These are phyloP conservation scores for Fusarium transvaalense DNA, from an alignment of 2,329 filamentous ascomycete species.

Conservation along the genomic window DNA sequence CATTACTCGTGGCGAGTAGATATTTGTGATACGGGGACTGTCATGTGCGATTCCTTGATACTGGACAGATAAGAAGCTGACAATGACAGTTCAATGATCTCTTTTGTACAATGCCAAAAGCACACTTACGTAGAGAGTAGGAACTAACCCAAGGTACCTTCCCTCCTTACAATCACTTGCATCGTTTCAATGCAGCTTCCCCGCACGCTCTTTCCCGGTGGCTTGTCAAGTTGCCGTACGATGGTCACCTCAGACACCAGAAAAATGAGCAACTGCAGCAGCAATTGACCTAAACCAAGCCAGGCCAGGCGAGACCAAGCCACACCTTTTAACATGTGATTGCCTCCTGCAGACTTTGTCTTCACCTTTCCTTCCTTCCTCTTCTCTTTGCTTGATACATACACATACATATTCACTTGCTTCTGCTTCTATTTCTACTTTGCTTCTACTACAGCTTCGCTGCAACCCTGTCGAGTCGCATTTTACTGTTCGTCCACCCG, in stretches of 20 bases:
- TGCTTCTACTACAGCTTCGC: constrained; percentile 5
- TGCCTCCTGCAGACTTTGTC: constrained; percentile 18
- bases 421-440: constrained; percentile 2
- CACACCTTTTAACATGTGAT: constrained; percentile 45
- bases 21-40: too few relatives aligned
- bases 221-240: constrained; percentile 30
- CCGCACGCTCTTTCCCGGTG: constrained; percentile 29
- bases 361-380: background rate
- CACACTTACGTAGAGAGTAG: background rate
- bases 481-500: constrained; percentile 5
- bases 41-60: too few relatives aligned
- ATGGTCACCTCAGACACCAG: constrained; percentile 19
- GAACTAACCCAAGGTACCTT: background rate
- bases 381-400: constrained; percentile 5
- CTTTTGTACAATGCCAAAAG: background rate
- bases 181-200: constrained; percentile 27
- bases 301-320: constrained; percentile 1
- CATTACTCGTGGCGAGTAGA: too few relatives aligned
- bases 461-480: constrained; percentile 26
- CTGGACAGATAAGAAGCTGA: background rate
- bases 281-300: constrained; percentile 19
- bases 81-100: background rate
- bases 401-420: background rate
- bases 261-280: constrained; percentile 18
- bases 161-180: constrained; percentile 25